These are phyloP conservation scores for Geotrichum ghanense DNA, from an alignment of 805 yeast genomes.

Conservation along the genomic window DNA sequence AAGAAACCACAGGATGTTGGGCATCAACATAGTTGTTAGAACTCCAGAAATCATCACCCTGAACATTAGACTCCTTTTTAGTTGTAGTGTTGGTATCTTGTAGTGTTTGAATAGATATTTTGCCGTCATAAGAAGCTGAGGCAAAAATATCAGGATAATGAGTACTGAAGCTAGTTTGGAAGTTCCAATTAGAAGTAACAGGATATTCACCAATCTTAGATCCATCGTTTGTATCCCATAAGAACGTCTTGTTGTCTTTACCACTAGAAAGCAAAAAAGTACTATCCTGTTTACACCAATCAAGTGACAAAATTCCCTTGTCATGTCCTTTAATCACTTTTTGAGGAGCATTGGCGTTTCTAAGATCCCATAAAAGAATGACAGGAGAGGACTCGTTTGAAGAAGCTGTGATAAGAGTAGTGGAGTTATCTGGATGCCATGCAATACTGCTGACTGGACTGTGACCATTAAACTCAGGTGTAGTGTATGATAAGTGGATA, in stretches of 20 bases:
- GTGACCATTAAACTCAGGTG: slow-evolving; percentile 27
- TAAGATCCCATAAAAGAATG: slow-evolving; percentile 83
- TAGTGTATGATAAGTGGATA: slow-evolving; percentile 63
- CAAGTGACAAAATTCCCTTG: slow-evolving; percentile 79
- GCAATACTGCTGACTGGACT: slow-evolving; percentile 71
- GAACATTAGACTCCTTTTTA: slow-evolving; percentile 35
- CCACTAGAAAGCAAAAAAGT: slow-evolving; percentile 78
- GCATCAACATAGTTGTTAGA: slow-evolving; percentile 27
- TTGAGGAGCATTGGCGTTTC: slow-evolving; percentile 90
- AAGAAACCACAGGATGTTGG: slow-evolving; percentile 49
- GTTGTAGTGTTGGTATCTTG: slow-evolving; percentile 51
- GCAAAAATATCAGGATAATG: slow-evolving; percentile 72
- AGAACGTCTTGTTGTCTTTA: slow-evolving; percentile 71
- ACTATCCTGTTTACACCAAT: slow-evolving; percentile 86
- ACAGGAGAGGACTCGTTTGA: slow-evolving; percentile 71
- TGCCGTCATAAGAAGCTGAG: slow-evolving; percentile 63
- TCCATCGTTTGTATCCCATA: slow-evolving; percentile 85
- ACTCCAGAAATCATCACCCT: slow-evolving; percentile 71
- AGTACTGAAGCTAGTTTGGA: slow-evolving; percentile 82
- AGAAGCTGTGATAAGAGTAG: slow-evolving; percentile 80
- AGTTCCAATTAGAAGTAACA: slow-evolving; percentile 87
- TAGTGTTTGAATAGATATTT: slow-evolving; percentile 66
- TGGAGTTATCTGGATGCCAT: slow-evolving; percentile 90
- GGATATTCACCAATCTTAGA: slow-evolving; percentile 77
- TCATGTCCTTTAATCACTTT: slow-evolving; percentile 63